phyloP scores from a whole-genome alignment of 768 basidiomycete species.

The Myochromella boudieri region DNA sequence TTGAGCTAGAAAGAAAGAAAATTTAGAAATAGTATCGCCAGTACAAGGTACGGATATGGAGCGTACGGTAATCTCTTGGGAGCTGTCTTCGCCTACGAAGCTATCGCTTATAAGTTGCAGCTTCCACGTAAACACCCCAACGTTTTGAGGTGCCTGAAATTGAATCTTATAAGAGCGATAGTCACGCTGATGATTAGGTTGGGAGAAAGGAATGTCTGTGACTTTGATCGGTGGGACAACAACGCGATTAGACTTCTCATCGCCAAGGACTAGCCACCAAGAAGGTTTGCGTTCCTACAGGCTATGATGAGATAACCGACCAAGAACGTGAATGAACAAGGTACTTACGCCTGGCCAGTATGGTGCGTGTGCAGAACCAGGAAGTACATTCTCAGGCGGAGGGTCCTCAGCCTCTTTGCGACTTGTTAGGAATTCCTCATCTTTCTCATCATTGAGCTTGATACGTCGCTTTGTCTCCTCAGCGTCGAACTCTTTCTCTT shows the following conservation, averaged over 20 bases:
- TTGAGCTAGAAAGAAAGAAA: constrained; percentile 55
- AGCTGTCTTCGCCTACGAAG: constrained; percentile 78
- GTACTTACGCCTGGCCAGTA: constrained; percentile 82
- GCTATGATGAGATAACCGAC: constrained; percentile 3
- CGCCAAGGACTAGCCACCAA: constrained; percentile 92
- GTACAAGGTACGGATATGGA: not conserved
- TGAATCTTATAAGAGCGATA: constrained; percentile 87
- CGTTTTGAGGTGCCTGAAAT: constrained; percentile 89
- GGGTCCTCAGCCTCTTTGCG: constrained; percentile 65
- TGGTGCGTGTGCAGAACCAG: constrained; percentile 84
- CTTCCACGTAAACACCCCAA: constrained; percentile 88
- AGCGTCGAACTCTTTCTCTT: constrained; percentile 40
- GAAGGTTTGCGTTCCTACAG: constrained; percentile 79
- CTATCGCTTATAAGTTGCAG: constrained; percentile 86
- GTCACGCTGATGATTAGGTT: constrained; percentile 46
- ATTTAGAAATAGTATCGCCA: constrained; percentile 8
- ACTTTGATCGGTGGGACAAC: constrained; percentile 87
- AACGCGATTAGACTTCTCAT: constrained; percentile 80
- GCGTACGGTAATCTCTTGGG: constrained; percentile 70
- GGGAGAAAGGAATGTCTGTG: constrained; percentile 71
- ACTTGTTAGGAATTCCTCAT: constrained; percentile 67
- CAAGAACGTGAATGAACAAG: too few relatives aligned
- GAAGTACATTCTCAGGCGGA: constrained; percentile 33
- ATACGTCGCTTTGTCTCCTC: constrained; percentile 49
- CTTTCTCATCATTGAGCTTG: constrained; percentile 56